Evolutionary conservation across 2,329 filamentous ascomycete genomes (phyloP).

Genomic region (Pyrenochaeta sp.): DNA sequence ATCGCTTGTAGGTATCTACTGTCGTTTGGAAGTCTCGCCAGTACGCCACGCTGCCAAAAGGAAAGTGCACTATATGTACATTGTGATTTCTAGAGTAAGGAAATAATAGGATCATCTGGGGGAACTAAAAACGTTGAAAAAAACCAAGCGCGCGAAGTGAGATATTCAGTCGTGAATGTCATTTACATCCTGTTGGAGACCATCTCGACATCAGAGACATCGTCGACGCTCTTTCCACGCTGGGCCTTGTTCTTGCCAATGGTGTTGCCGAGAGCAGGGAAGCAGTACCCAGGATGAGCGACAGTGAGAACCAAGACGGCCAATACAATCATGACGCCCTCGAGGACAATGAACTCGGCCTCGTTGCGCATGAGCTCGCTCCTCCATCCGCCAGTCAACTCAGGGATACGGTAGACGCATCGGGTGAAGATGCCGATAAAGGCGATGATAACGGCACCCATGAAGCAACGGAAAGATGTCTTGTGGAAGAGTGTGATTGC

Average conservation of each 20-base stretch:
- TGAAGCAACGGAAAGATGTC: constrained; percentile 39
- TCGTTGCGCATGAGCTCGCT: constrained; percentile 58
- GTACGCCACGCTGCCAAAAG: too few relatives aligned
- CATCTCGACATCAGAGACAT: constrained; percentile 26
- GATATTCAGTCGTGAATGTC: too few relatives aligned
- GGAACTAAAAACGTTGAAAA: too few relatives aligned
- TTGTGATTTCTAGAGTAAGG: too few relatives aligned
- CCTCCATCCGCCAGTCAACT: constrained; percentile 57
- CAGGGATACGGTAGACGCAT: constrained; percentile 59
- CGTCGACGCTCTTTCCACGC: constrained; percentile 25
- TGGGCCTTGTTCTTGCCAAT: constrained; percentile 19
- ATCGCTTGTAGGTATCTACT: too few relatives aligned
- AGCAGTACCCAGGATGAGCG: constrained; percentile 56
- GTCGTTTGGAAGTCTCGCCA: too few relatives aligned
- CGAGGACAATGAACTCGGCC: constrained; percentile 58
- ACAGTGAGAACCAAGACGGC: constrained; percentile 55
- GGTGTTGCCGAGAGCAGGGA: constrained; percentile 40
- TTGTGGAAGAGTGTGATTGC: constrained; percentile 29
- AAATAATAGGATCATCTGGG: too few relatives aligned
- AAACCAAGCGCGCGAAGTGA: too few relatives aligned
- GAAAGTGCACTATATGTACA: too few relatives aligned
- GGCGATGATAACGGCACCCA: constrained; percentile 46
- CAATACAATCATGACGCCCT: constrained; percentile 62
- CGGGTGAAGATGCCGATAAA: constrained; percentile 57
- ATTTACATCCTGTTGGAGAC: constrained; percentile 5